phyloP scores from a whole-genome alignment of 495 filamentous ascomycete genomes.

The Daldinia concentrica region DNA sequence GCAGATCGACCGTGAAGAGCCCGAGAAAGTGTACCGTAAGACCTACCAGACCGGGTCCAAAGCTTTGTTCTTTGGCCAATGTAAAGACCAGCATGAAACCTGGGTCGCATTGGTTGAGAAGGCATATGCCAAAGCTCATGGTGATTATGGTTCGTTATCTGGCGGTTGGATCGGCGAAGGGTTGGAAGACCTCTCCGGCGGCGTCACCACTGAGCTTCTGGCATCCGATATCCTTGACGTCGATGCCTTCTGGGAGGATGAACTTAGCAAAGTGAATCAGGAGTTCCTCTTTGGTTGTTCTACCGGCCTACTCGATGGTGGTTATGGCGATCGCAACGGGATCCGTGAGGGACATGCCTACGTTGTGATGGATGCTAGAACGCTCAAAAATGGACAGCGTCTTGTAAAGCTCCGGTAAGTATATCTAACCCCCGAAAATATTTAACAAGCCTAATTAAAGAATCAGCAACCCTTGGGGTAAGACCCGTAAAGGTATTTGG shows the following conservation, averaged over 20 bases:
- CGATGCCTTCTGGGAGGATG: slow-evolving; percentile 88
- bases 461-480: slow-evolving; percentile 83
- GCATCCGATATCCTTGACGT: slow-evolving; percentile 89
- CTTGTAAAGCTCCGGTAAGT: slow-evolving; percentile 58
- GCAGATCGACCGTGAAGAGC: slow-evolving; percentile 68
- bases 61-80: slow-evolving; percentile 88
- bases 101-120: slow-evolving; percentile 96
- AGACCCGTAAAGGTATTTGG: slow-evolving; percentile 74
- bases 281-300: slow-evolving; percentile 91
- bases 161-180: slow-evolving; percentile 91
- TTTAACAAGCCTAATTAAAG: slow-evolving; percentile 11
- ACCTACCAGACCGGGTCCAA: slow-evolving; percentile 82
- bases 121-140: slow-evolving; percentile 95
- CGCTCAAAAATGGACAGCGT: slow-evolving; percentile 57
- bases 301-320: slow-evolving; percentile 71
- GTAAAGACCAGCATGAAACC: slow-evolving; percentile 87
- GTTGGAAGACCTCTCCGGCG: slow-evolving; percentile 92
- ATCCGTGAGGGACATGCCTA: slow-evolving; percentile 88
- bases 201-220: slow-evolving; percentile 85
- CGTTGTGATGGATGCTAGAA: slow-evolving; percentile 82
- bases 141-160: slow-evolving; percentile 79
- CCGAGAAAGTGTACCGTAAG: slow-evolving; percentile 81
- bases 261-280: slow-evolving; percentile 84
- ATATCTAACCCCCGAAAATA: neutral
- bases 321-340: slow-evolving; percentile 73